These are phyloP conservation scores for Penicillium brasilianum DNA, from an alignment of 2,329 filamentous ascomycete species.

Conservation along the genomic window DNA sequence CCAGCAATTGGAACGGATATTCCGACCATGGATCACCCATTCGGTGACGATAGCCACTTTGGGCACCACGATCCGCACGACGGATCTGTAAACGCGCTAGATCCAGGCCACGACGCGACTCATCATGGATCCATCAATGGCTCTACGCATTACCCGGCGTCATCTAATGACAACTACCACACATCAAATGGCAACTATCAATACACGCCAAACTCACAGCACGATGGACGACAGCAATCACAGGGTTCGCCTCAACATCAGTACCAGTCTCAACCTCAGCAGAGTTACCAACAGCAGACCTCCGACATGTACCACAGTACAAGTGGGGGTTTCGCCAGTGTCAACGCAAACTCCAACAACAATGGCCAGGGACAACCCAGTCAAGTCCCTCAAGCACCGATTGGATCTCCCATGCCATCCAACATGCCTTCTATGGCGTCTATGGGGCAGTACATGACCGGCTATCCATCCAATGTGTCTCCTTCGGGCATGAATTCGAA, in stretches of 20 bases:
- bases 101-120: constrained; percentile 26
- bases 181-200: constrained; percentile 48
- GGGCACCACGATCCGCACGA: constrained; percentile 24
- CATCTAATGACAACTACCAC: constrained; percentile 47
- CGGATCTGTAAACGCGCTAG: constrained; percentile 19
- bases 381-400: constrained; percentile 47
- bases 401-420: constrained; percentile 58
- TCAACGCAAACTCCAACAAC: constrained; percentile 23
- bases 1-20: constrained; percentile 39
- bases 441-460: constrained; percentile 61
- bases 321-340: constrained; percentile 22
- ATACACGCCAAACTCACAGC: constrained; percentile 39
- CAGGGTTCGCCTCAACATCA: constrained; percentile 36
- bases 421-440: constrained; percentile 55
- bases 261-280: constrained; percentile 36
- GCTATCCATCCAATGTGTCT: constrained; percentile 40
- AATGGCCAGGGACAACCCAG: constrained; percentile 37
- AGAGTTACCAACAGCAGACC: constrained; percentile 35
- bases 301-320: constrained; percentile 43
- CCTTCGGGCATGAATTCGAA: constrained; percentile 48
- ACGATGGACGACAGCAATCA: constrained; percentile 47
- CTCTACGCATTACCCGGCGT: constrained; percentile 51
- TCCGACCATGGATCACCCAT: constrained; percentile 37
- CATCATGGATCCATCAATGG: constrained; percentile 40
- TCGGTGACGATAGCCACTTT: constrained; percentile 29